These are phyloP conservation scores for Macrolepiota dolichaula DNA, from an alignment of 768 basidiomycete species.

Conservation along the genomic window DNA sequence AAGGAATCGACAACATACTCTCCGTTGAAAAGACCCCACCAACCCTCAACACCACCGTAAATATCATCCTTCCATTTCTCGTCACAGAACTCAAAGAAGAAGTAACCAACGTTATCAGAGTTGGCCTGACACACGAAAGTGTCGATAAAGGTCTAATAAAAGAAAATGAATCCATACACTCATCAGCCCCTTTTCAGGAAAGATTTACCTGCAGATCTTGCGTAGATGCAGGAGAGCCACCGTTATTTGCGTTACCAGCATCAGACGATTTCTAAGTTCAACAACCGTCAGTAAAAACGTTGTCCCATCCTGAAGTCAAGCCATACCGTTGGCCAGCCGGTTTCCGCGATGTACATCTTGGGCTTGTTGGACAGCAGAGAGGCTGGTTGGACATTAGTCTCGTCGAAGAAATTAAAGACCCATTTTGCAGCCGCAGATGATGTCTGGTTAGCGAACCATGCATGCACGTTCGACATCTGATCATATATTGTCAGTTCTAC, in stretches of 20 bases:
- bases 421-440: slow-evolving; percentile 74
- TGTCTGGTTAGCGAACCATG: slow-evolving; percentile 85
- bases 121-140: slow-evolving; percentile 91
- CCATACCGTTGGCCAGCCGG: slow-evolving; percentile 72
- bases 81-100: slow-evolving; percentile 84
- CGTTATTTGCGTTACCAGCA: slow-evolving; percentile 55
- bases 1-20: slow-evolving; percentile 29
- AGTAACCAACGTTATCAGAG: slow-evolving; percentile 71
- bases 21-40: slow-evolving; percentile 46
- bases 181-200: neutral
- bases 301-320: neutral
- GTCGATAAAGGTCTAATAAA: slow-evolving; percentile 69
- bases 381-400: slow-evolving; percentile 62
- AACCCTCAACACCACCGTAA: slow-evolving; percentile 80
- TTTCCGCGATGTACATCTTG: slow-evolving; percentile 89
- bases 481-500: neutral
- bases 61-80: slow-evolving; percentile 72
- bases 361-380: slow-evolving; percentile 64
- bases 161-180: neutral
- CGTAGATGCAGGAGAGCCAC: slow-evolving; percentile 59
- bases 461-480: slow-evolving; percentile 88
- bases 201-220: slow-evolving; percentile 50
- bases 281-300: neutral
- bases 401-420: slow-evolving; percentile 77
- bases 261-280: slow-evolving; percentile 53